Evolutionary conservation across 768 basidiomycete species (phyloP).

Genomic region (Phlebiopsis gigantea): DNA sequence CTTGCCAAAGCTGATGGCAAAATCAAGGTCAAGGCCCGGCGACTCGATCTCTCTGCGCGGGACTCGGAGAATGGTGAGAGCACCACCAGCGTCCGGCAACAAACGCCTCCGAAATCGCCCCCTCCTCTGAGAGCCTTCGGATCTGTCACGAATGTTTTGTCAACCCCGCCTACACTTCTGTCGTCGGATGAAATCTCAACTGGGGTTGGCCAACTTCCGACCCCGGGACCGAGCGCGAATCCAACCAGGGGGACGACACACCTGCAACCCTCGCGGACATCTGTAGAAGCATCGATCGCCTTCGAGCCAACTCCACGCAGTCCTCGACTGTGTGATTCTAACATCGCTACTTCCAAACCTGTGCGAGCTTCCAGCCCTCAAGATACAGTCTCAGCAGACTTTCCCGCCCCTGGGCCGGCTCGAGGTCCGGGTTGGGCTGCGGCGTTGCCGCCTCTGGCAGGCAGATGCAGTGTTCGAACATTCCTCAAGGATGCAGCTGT

Average conservation of each 20-base stretch:
- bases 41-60: constrained; percentile 9
- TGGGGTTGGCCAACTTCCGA: background rate
- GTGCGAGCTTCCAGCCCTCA: too few species aligned
- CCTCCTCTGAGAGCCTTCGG: constrained; percentile 9
- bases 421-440: too few species aligned
- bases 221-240: background rate
- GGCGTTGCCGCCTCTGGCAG: background rate
- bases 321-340: background rate
- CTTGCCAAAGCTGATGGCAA: constrained; percentile 26
- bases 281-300: background rate
- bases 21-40: constrained; percentile 6
- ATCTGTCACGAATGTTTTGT: constrained; percentile 19
- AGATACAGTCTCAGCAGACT: too few species aligned
- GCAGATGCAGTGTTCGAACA: constrained; percentile 1
- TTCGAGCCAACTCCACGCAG: background rate
- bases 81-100: background rate
- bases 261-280: background rate
- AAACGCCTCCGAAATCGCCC: too few species aligned
- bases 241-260: background rate
- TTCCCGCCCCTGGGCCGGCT: too few species aligned
- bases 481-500: constrained; percentile 19
- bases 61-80: background rate
- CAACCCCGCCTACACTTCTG: background rate
- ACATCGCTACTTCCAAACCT: background rate
- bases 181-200: background rate